Base-by-base conservation (phyloP, 495 filamentous ascomycete genomes). In the Cudoniella acicularis region DNA sequence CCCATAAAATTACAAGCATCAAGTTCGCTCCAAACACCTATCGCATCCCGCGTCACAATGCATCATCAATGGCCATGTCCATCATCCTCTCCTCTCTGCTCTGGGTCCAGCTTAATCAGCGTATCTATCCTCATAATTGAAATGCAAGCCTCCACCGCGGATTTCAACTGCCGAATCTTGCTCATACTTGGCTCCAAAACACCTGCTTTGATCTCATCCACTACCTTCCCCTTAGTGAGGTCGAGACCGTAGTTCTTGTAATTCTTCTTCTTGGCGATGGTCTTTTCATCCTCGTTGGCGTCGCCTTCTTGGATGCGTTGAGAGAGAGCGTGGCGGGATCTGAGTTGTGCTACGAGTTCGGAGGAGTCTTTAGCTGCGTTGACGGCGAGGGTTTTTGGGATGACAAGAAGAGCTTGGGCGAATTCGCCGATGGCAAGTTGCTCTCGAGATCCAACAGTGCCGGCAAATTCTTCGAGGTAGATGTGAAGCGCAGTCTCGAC, bases 51-150 rank as follows among this genome's bases (percentile, higher is more conserved):
- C 17, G 11, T 49, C 13, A 17, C 22, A 20, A 49, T 17, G 3
- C 3, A 21, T 61, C 50, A 53, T 64, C 48, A 85, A 76, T 90
- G 86, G 47, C 83, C 86, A 73, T 90, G 86, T 20, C 84, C 86
- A 72, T 90, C 88, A 67, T 96, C 90, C 73, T 87, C 85, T 53
- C 78, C 81, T 67, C 83, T 80, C 78, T 86, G 79, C 79, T 96
- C 92, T 54, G 91, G 91, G 83, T 99, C 94, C 75, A 99, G 75
- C 78, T 96, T 96, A 73, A 99, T 98, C 76, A 99, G 82, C 61
- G 94, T 99, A 79, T 99, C 94, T 69, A 99, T 99, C 67, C 94
- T 85, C 95, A 99, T 97, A 71, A 99, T 96, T 68, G 92, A 87
- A 75, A 99, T 96, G 74, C 95, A 98, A 58, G 94, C 94, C 78